phyloP scores from a whole-genome alignment of 768 basidiomycete species.

The Termitomyces sp. region DNA sequence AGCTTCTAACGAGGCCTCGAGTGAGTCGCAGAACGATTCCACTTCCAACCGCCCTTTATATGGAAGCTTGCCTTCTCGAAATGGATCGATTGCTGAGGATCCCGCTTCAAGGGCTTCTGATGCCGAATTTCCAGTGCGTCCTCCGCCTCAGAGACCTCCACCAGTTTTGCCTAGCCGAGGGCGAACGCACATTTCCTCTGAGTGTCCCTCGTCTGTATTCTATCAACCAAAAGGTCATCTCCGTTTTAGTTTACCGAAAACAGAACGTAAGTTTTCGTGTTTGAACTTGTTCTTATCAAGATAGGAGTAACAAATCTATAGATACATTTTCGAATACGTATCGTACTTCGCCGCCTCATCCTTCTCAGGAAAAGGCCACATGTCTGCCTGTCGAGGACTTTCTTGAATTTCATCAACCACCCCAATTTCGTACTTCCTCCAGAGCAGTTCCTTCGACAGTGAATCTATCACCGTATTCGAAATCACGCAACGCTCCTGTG shows the following conservation, averaged over 20 bases:
- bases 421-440: background rate
- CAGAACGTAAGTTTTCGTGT: background rate
- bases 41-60: too few species aligned
- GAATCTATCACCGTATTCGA: background rate
- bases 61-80: background rate
- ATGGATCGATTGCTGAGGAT: background rate
- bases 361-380: background rate
- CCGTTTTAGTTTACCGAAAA: background rate
- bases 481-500: background rate
- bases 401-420: background rate
- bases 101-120: background rate
- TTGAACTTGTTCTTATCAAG: too few species aligned
- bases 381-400: background rate
- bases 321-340: conserved; percentile 5
- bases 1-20: background rate
- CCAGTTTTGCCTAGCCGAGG: background rate
- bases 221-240: background rate
- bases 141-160: background rate
- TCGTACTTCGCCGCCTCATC: background rate
- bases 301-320: background rate
- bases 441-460: background rate
- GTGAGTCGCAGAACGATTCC: background rate
- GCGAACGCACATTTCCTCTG: background rate
- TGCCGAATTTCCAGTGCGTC: background rate
- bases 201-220: background rate